Evolutionary conservation across 2,329 filamentous ascomycete genomes (phyloP), one percentile per base, ranked within the genome.

Genomic region (Allantophomopsis lycopodina): DNA sequence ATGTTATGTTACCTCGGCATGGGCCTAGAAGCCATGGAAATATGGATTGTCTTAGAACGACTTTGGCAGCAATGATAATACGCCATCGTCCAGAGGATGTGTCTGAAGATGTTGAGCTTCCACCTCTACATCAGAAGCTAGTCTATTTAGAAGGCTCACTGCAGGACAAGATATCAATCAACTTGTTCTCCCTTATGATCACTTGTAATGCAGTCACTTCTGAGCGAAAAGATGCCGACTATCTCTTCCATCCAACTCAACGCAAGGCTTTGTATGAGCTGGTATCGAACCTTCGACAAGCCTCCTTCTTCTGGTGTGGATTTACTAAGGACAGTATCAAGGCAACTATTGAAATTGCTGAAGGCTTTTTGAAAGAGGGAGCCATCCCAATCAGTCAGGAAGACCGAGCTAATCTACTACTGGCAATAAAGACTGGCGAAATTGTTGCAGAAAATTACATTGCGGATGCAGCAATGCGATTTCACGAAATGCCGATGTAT

Each of bases 191-290:
- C 1, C 82, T 91, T 60, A 77, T 85, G 53, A 74, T 95, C 36
- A 79, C 83, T 2, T 79, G 85, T 47, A 96, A 96, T 53, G 78
- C 86, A 0, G 77, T 96, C 1, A 88, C 88, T 17, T 94, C 87
- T 5, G 84, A 95, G 53, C 69, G 88, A 10, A 76, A 72, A 0
- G 89, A 89, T 50, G 66, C 73, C 40, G 88, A 95, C 55, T 95
- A 94, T 54, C 80, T 96, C 46, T 95, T 95, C 50, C 83, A 94
- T 50, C 71, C 74, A 1, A 76, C 71, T 11, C 88, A 88, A 49
- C 64, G 72, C 21, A 79, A 76, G 45, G 68, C 70, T 32, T 63
- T 94, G 11, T 61, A 78, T 18, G 66, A 74, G 39, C 63, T 94
- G 2, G 79, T 94, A 4, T 71, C 69, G 40, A 94, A 95, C 51